Evolutionary conservation across 192 early-diverging fungal species (phyloP).

Genomic region (Backusella tarrabulga): DNA sequence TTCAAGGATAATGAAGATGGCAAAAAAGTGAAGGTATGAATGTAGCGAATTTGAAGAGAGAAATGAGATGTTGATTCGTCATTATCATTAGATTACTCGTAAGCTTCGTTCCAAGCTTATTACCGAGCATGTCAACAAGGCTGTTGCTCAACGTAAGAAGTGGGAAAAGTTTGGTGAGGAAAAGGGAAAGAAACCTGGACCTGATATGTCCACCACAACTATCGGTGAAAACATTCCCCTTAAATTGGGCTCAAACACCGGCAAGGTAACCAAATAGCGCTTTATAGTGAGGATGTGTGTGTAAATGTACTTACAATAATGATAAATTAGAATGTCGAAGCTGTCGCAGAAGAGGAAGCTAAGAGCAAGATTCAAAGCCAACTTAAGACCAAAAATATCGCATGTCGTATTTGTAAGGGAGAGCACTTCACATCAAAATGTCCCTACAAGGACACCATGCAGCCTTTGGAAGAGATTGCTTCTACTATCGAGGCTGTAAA

Average conservation of each 20-base stretch:
- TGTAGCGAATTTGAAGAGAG: neutral
- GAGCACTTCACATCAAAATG: slow-evolving; percentile 96
- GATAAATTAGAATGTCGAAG: slow-evolving; percentile 17
- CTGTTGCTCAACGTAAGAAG: slow-evolving; percentile 89
- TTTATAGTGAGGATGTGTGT: neutral
- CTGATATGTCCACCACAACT: slow-evolving; percentile 85
- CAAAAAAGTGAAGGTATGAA: slow-evolving; percentile 80
- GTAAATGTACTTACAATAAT: neutral
- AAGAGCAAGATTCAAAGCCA: slow-evolving; percentile 53
- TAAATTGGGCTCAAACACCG: slow-evolving; percentile 70
- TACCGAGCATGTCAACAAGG: slow-evolving; percentile 80
- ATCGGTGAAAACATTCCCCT: slow-evolving; percentile 85
- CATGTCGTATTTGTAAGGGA: slow-evolving; percentile 95
- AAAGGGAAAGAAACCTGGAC: slow-evolving; percentile 71
- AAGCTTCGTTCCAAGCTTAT: slow-evolving; percentile 79
- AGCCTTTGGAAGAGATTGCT: slow-evolving; percentile 72
- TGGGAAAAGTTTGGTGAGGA: slow-evolving; percentile 94
- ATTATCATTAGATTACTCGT: slow-evolving; percentile 63
- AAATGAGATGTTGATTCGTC: neutral
- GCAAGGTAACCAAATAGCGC: slow-evolving; percentile 42
- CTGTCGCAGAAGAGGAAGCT: slow-evolving; percentile 62
- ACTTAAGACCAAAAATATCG: slow-evolving; percentile 77
- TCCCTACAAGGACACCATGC: slow-evolving; percentile 96
- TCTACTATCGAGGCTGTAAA: slow-evolving; percentile 40
- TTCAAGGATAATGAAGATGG: slow-evolving; percentile 87